Percentiles rank a stretch among this genome's conserved stretches.
phyloP scores from a whole-genome alignment of 75 land plant genomes.

The Ceratopteris richardii region DNA sequence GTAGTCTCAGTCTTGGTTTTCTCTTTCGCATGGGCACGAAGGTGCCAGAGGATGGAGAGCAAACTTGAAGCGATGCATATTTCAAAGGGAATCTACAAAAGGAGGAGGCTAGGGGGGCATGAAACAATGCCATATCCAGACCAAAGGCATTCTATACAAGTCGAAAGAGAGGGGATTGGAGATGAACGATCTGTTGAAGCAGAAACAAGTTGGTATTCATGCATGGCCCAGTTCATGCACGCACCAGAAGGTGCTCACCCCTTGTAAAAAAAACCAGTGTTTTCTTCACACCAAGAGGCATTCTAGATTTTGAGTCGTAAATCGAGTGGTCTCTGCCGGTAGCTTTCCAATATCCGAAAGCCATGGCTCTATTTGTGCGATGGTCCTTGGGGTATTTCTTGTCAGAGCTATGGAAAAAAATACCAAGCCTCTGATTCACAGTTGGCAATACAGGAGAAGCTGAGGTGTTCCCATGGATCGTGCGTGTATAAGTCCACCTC shows the following conservation, averaged over 20 bases:
- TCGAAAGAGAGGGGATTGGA: no score
- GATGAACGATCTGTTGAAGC: no score
- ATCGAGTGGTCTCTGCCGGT: constrained; percentile 1
- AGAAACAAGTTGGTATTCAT: constrained; percentile 1
- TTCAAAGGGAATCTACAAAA: no score
- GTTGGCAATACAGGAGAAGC: background rate
- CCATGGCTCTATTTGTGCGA: background rate
- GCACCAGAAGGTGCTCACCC: background rate
- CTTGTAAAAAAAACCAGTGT: constrained; percentile 2
- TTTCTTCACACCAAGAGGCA: background rate
- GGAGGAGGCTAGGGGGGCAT: no score
- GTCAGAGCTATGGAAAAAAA: background rate
- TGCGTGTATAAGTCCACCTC: constrained; percentile 2
- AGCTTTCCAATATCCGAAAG: background rate
- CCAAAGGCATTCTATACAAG: no score
- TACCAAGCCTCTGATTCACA: background rate
- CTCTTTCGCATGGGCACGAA: no score
- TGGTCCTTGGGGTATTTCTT: background rate
- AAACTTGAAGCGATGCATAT: no score
- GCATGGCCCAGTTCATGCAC: background rate
- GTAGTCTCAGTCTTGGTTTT: no score
- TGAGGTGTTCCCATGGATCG: constrained; percentile 3
- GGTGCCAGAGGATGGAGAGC: no score
- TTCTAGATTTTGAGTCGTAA: background rate
- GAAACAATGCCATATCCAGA: no score